Conservation (phyloP, 176 grass and related monocot species). For the Carex pumila region DNA sequence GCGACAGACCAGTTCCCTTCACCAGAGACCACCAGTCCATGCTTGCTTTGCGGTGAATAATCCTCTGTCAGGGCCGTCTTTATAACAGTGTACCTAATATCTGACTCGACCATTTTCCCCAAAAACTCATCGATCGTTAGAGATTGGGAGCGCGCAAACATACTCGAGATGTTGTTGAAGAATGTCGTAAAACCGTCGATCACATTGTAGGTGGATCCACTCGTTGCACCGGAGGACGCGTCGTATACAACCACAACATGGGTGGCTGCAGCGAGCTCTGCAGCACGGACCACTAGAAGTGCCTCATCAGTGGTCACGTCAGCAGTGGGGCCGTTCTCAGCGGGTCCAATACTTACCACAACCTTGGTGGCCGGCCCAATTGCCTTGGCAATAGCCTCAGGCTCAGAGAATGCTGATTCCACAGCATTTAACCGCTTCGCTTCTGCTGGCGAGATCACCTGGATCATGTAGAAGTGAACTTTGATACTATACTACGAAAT, state of each 20-base stretch:
- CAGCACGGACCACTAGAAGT: conserved; percentile 74
- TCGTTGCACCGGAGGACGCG: background rate
- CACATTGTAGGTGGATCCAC: conserved; percentile 53
- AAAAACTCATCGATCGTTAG: conserved; percentile 69
- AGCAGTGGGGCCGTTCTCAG: conserved; percentile 51
- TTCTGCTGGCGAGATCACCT: conserved; percentile 69
- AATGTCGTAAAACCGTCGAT: conserved; percentile 72
- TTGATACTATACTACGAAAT: background rate
- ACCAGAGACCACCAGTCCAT: conserved; percentile 48
- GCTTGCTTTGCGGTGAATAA: conserved; percentile 56
- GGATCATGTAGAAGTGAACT: background rate
- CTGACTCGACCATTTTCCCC: conserved; percentile 57
- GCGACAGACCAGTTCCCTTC: conserved; percentile 31
- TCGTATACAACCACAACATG: conserved; percentile 79
- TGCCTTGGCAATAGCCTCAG: conserved; percentile 81
- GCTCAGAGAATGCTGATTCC: conserved; percentile 44
- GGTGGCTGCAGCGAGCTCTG: conserved; percentile 59
- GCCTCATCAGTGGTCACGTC: conserved; percentile 71
- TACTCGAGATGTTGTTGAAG: conserved; percentile 40
- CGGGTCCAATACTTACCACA: conserved; percentile 58
- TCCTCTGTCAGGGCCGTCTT: conserved; percentile 69
- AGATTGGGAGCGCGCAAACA: conserved; percentile 49
- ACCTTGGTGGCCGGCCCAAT: conserved; percentile 82
- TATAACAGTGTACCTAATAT: conserved; percentile 79
- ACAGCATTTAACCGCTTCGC: conserved; percentile 67